Percentiles rank a stretch among this genome's conserved stretches.
Conservation (phyloP, 176 grass and related monocot genomes). For the Eleusine coracana region DNA sequence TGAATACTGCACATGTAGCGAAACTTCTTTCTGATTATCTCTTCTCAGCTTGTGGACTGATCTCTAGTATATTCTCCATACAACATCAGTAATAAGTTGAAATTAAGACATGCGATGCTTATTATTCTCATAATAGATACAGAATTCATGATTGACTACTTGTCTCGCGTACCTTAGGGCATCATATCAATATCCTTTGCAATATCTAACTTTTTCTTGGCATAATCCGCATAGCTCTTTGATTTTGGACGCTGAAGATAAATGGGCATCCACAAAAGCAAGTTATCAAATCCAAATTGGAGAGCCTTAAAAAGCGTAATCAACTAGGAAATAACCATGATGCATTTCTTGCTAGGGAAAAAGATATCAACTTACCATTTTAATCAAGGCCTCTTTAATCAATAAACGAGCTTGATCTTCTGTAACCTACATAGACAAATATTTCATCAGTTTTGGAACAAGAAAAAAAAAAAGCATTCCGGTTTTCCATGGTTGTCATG, state of each 20-base stretch:
- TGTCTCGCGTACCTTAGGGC: too few relatives aligned
- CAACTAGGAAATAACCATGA: too few relatives aligned
- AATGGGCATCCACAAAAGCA: not conserved
- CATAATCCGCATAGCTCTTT: conserved; percentile 17
- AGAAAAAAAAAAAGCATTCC: not conserved
- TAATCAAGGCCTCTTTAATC: conserved; percentile 1
- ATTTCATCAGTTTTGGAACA: not conserved
- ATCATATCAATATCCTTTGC: not conserved
- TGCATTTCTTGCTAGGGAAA: too few relatives aligned
- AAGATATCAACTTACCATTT: conserved; percentile 7
- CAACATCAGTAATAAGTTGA: too few relatives aligned
- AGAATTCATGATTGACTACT: too few relatives aligned
- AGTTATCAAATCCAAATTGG: not conserved
- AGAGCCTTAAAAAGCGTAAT: too few relatives aligned
- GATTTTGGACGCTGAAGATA: not conserved
- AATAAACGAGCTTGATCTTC: not conserved
- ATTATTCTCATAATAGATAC: too few relatives aligned
- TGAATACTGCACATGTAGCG: too few relatives aligned
- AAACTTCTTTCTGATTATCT: too few relatives aligned
- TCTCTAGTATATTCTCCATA: too few relatives aligned
- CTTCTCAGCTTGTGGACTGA: too few relatives aligned
- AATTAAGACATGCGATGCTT: too few relatives aligned
- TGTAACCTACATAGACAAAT: not conserved
- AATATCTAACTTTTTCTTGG: conserved; percentile 1
- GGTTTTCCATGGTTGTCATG: not conserved